phyloP scores from a whole-genome alignment of 768 basidiomycete species.

The Pleurotus eryngii region DNA sequence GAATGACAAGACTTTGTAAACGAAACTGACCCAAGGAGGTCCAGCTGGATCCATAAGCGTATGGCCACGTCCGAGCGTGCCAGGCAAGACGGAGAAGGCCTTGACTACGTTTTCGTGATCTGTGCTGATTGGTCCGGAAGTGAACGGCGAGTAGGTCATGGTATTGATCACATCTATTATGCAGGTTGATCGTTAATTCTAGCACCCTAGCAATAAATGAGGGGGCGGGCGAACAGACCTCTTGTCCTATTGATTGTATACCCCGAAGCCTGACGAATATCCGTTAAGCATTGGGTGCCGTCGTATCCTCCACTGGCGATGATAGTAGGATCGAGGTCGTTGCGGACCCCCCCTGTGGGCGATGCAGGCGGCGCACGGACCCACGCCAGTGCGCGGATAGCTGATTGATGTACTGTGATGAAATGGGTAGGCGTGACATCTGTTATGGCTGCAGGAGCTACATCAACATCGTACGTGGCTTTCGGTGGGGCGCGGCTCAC shows the following conservation, averaged over 20 bases:
- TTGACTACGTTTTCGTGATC: constrained; percentile 85
- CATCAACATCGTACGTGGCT: not conserved
- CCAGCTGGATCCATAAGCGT: constrained; percentile 71
- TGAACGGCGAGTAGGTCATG: constrained; percentile 63
- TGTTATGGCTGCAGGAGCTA: constrained; percentile 24
- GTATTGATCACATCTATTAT: constrained; percentile 67
- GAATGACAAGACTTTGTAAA: not conserved
- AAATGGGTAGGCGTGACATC: constrained; percentile 69
- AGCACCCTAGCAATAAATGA: not conserved
- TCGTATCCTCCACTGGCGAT: constrained; percentile 81
- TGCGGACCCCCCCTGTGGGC: constrained; percentile 40
- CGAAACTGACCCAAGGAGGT: constrained; percentile 70
- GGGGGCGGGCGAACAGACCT: constrained; percentile 37
- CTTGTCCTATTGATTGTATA: constrained; percentile 75
- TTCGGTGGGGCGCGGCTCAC: not conserved
- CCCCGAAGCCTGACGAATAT: constrained; percentile 67
- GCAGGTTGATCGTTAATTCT: not conserved
- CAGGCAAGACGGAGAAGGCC: constrained; percentile 66
- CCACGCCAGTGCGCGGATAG: constrained; percentile 76
- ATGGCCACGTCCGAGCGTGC: constrained; percentile 72
- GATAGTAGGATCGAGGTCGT: constrained; percentile 62
- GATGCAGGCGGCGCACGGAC: constrained; percentile 60
- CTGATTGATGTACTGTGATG: constrained; percentile 72
- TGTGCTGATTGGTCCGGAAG: constrained; percentile 69
- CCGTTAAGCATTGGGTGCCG: constrained; percentile 71